Base-by-base conservation (phyloP, 2,329 filamentous ascomycete species). In the Teratosphaeria destructans region DNA sequence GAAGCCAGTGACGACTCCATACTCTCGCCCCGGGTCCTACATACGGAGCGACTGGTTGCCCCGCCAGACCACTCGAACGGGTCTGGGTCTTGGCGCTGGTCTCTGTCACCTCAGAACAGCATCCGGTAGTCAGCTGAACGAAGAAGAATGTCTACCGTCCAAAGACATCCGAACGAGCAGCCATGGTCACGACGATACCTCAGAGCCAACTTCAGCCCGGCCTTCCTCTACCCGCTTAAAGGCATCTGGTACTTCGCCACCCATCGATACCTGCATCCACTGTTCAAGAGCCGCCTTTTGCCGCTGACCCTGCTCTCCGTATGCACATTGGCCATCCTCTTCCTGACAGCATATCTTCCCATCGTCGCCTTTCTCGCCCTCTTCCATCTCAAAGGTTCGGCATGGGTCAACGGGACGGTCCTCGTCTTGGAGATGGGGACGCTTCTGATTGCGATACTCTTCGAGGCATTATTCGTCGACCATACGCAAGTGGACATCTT, bases 361-460 rank as follows among this genome's bases (percentile, higher is more conserved):
- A 90, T 97, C 71, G 90, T 90, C 59, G 89, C 89, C 1, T 89
- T 99, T 68, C 82, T 99, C 26, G 86, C 88, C 16, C 83, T 97
- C 65, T 97, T 96, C 72, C 92, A 97, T 68, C 26, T 65, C 59
- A 82, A 66, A 29, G 75, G 85, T 61, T 86, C 86, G 34, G 94
- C 94, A n/a, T 95, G 90, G 89, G 76, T 96, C 60, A 96, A 90
- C 67, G 91, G 88, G 2, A 85, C 89, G 0, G 86, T 97, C 63
- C 79, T 97, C 54, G 89, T 96, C 0, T 80, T 99, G 2, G 83
- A 81, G 10, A 82, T 86, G 71, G 83, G 82, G 10, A 81, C 82
- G 3, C 82, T 83, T 1, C 78, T 87, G 53, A 81, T 85, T 19
- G 81, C 84, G 6, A 68, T 85, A n/a, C 69, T 81, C 0, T 80